Evolutionary conservation across 192 early-diverging fungal species (phyloP).

Genomic region (Podila epigama): DNA sequence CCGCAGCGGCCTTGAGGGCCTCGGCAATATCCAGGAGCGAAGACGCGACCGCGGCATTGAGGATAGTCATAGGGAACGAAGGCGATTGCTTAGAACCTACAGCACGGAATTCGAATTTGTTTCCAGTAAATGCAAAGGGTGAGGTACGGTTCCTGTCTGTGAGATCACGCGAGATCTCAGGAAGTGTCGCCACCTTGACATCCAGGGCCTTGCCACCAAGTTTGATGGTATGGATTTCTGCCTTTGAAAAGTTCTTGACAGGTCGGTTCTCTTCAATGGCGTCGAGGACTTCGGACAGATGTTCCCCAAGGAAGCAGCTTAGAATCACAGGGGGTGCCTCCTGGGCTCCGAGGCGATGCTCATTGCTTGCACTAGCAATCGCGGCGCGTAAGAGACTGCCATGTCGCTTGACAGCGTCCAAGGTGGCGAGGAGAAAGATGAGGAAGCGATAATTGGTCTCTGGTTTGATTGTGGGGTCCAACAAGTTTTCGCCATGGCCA

Average conservation of each 20-base stretch:
- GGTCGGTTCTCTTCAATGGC: slow-evolving; percentile 87
- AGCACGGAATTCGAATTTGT: slow-evolving; percentile 99
- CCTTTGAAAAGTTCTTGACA: slow-evolving; percentile 83
- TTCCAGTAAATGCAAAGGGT: slow-evolving; percentile 98
- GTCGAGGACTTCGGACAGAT: slow-evolving; percentile 92
- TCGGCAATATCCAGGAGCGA: slow-evolving; percentile 75
- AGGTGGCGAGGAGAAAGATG: slow-evolving; percentile 88
- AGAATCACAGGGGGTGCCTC: slow-evolving; percentile 98
- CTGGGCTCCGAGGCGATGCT: slow-evolving; percentile 96
- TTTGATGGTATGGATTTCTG: slow-evolving; percentile 88
- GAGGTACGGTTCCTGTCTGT: slow-evolving; percentile 99
- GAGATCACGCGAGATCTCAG: slow-evolving; percentile 90
- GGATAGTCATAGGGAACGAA: slow-evolving; percentile 91
- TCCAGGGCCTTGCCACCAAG: slow-evolving; percentile 94
- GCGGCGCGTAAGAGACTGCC: slow-evolving; percentile 86
- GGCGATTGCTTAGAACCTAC: slow-evolving; percentile 97
- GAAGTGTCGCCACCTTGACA: slow-evolving; percentile 92
- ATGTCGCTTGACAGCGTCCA: slow-evolving; percentile 90
- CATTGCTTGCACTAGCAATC: slow-evolving; percentile 94
- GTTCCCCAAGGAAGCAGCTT: slow-evolving; percentile 94
- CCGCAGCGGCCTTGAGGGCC: slow-evolving; percentile 81
- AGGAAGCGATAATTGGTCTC: slow-evolving; percentile 98
- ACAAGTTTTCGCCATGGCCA: slow-evolving; percentile 92
- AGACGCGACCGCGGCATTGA: slow-evolving; percentile 89
- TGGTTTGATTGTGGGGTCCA: slow-evolving; percentile 90